A percentile compares a stretch with the other conserved stretches of the same genome.
Evolutionary conservation across 2,329 filamentous ascomycete genomes (phyloP).

Genomic region (Venturia oleaginea): DNA sequence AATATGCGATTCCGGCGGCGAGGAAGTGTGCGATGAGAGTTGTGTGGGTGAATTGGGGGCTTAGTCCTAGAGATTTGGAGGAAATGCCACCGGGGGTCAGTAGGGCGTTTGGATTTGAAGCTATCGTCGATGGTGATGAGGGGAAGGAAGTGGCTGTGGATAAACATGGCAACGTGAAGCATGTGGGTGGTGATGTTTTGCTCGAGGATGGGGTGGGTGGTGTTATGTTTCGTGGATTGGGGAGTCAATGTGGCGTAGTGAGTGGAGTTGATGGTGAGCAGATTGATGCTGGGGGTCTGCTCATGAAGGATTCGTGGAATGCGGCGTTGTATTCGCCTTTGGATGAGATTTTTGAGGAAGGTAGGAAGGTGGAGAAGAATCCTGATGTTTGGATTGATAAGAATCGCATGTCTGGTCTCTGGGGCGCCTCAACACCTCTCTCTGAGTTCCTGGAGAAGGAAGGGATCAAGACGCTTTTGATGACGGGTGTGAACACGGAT

Average conservation of each 20-base stretch:
- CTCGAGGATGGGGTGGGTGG: conserved; percentile 3
- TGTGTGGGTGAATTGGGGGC: conserved; percentile 50
- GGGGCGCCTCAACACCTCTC: conserved; percentile 37
- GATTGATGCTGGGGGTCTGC: conserved; percentile 34
- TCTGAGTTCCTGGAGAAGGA: conserved; percentile 33
- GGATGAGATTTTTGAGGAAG: conserved; percentile 20
- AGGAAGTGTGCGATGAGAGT: conserved; percentile 42
- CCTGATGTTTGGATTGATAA: conserved; percentile 47
- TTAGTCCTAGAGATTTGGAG: conserved; percentile 42
- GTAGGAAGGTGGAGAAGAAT: conserved; percentile 21
- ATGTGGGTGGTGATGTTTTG: background rate
- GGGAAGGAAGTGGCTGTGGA: background rate
- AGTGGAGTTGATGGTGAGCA: conserved; percentile 17
- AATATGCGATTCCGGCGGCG: conserved; percentile 38
- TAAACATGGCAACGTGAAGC: background rate
- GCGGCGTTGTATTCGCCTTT: conserved; percentile 42
- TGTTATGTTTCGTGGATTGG: conserved; percentile 25
- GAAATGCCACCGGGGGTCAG: conserved; percentile 42
- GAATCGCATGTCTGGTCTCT: conserved; percentile 50
- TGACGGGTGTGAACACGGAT: conserved; percentile 53
- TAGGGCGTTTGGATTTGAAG: conserved; percentile 38
- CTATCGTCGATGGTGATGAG: conserved; percentile 18
- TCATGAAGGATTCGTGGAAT: conserved; percentile 51
- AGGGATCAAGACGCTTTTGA: conserved; percentile 42
- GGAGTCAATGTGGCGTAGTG: conserved; percentile 22